These are phyloP conservation scores for Pyrus pyrifolia DNA, from an alignment of 306 rosid genomes.

Conservation along the genomic window DNA sequence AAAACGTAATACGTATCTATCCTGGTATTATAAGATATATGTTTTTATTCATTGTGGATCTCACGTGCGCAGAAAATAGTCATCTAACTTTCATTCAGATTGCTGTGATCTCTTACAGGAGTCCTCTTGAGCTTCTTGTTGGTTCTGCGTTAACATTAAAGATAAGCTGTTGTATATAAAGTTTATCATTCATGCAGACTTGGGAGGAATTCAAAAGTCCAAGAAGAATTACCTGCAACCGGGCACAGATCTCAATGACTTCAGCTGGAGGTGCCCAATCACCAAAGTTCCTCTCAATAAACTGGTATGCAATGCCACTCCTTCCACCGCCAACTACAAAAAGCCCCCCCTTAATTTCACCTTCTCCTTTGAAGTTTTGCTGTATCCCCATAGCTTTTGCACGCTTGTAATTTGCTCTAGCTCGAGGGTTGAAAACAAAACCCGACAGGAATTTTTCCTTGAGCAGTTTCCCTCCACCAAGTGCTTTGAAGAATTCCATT, in stretches of 20 bases:
- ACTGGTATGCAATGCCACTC: conserved; percentile 80
- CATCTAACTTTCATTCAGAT: conserved; percentile 1
- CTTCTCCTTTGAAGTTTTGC: conserved; percentile 77
- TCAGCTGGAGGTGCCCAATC: conserved; percentile 90
- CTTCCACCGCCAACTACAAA: conserved; percentile 61
- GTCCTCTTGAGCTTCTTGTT: conserved; percentile 23
- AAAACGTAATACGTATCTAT: background rate
- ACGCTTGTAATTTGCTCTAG: conserved; percentile 72
- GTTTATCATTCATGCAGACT: conserved; percentile 1
- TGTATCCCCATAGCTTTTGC: conserved; percentile 57
- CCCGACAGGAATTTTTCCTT: conserved; percentile 82
- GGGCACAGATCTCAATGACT: conserved; percentile 66
- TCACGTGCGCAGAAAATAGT: background rate
- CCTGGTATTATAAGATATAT: background rate
- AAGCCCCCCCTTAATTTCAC: conserved; percentile 89
- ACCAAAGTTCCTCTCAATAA: conserved; percentile 86
- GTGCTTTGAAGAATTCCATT: conserved; percentile 67
- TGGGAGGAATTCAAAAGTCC: background rate
- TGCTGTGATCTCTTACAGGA: conserved; percentile 20
- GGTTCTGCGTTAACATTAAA: conserved; percentile 45
- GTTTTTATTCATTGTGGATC: background rate
- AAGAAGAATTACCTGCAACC: conserved; percentile 48
- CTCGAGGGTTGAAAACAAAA: conserved; percentile 67
- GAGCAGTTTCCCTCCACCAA: conserved; percentile 75
- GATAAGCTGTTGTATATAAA: conserved; percentile 16